These are phyloP conservation scores for Aureobasidium sp. DNA, from an alignment of 2,329 filamentous ascomycete species.

Conservation along the genomic window DNA sequence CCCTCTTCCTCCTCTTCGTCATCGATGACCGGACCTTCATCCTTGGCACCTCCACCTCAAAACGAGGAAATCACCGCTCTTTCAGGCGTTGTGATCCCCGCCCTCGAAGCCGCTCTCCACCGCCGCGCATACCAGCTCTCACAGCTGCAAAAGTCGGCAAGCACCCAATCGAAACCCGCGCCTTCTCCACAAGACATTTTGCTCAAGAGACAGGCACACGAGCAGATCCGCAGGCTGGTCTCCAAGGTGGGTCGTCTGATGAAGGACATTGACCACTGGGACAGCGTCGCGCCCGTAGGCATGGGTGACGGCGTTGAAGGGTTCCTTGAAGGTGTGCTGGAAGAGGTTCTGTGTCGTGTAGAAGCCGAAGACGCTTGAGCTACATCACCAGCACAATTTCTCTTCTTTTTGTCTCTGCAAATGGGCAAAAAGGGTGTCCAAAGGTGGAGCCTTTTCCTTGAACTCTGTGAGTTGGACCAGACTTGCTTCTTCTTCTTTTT, in stretches of 20 bases:
- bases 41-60: conserved; percentile 46
- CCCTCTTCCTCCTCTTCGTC: conserved; percentile 25
- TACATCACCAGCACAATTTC: not conserved
- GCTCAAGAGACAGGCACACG: conserved; percentile 60
- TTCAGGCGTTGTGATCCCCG: conserved; percentile 85
- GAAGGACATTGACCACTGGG: conserved; percentile 82
- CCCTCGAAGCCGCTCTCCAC: conserved; percentile 82
- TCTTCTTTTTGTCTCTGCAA: not conserved
- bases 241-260: conserved; percentile 77
- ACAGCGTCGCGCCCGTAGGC: conserved; percentile 78
- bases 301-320: conserved; percentile 89
- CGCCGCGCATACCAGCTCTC: conserved; percentile 59
- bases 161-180: conserved; percentile 28
- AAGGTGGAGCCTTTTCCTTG: no score
- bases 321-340: conserved; percentile 84
- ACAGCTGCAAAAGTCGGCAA: conserved; percentile 42
- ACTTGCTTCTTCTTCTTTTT: not conserved
- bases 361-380: conserved; percentile 70
- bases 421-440: not conserved
- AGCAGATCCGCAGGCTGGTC: conserved; percentile 73
- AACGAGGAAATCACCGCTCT: conserved; percentile 68
- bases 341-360: conserved; percentile 87
- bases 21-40: conserved; percentile 50
- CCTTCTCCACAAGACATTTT: conserved; percentile 30
- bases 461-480: not conserved